Conservation (phyloP, 2,329 filamentous ascomycete genomes). For the Scleromitrula shiraiana region DNA sequence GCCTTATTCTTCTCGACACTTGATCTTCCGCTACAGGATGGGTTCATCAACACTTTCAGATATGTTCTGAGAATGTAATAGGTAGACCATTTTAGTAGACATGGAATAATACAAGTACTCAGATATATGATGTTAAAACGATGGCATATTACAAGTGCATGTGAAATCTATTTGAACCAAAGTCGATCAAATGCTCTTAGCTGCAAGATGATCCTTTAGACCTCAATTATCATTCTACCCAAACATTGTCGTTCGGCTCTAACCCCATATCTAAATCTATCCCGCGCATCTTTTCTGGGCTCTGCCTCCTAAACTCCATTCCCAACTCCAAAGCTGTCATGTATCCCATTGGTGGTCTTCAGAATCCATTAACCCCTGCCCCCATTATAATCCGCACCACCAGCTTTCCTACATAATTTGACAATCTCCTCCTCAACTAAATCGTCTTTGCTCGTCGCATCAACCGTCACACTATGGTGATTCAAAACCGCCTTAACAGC, state of each 20-base stretch:
- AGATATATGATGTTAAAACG: slow-evolving; percentile 1
- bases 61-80: slow-evolving; percentile 23
- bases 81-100: slow-evolving; percentile 18
- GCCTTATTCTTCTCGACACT: slow-evolving; percentile 18
- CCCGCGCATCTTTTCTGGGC: neutral
- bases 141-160: neutral
- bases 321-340: neutral
- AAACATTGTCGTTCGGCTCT: too few relatives aligned
- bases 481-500: slow-evolving; percentile 54
- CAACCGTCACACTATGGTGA: slow-evolving; percentile 59
- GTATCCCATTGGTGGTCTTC: neutral
- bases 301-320: slow-evolving; percentile 2
- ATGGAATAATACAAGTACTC: slow-evolving; percentile 8
- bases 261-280: neutral
- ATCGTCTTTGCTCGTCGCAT: slow-evolving; percentile 52
- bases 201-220: too few relatives aligned
- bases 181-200: too few relatives aligned
- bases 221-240: too few relatives aligned
- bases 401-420: slow-evolving; percentile 52
- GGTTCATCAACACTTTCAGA: slow-evolving; percentile 17
- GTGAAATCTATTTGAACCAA: neutral
- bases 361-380: slow-evolving; percentile 36
- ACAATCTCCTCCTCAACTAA: slow-evolving; percentile 56
- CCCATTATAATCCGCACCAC: slow-evolving; percentile 65
- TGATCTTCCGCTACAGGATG: slow-evolving; percentile 14